Evolutionary conservation across 345 rosid species (phyloP).

Genomic region (Acer yangbiense): DNA sequence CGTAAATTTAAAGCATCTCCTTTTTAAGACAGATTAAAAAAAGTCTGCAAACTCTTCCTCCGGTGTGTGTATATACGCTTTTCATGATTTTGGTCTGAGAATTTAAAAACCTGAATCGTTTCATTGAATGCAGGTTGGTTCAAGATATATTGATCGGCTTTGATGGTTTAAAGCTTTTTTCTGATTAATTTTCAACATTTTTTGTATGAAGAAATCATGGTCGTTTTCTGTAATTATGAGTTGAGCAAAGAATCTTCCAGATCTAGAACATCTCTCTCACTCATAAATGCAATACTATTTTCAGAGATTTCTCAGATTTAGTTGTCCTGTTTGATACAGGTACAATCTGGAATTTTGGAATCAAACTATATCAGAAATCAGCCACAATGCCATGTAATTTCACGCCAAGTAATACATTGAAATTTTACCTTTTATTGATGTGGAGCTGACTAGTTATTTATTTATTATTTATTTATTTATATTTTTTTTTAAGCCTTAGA

Average conservation of each 20-base stretch:
- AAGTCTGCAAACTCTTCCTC: neutral
- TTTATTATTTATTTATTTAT: no score
- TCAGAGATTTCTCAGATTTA: conserved; percentile 20
- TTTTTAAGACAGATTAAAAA: neutral
- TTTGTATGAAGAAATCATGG: neutral
- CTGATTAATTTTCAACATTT: neutral
- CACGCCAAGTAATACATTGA: neutral
- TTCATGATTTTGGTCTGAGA: neutral
- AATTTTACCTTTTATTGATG: neutral
- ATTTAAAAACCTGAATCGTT: conserved; percentile 17
- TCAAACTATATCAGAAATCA: neutral
- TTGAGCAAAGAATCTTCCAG: conserved; percentile 10
- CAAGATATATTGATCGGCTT: conserved; percentile 21
- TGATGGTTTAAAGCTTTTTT: conserved; percentile 6
- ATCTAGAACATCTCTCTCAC: conserved; percentile 23
- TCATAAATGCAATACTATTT: neutral
- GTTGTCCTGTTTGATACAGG: conserved; percentile 27
- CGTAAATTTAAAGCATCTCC: conserved; percentile 34
- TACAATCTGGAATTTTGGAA: conserved; percentile 26
- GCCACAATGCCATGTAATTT: conserved; percentile 55
- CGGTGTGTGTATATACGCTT: neutral
- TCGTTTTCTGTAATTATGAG: conserved; percentile 1
- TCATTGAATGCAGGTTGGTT: conserved; percentile 28
- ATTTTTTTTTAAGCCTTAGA: conserved; percentile 28
- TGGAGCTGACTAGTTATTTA: neutral